Evolutionary conservation across 176 grass and related monocot species (phyloP).

Genomic region (Poa annua): DNA sequence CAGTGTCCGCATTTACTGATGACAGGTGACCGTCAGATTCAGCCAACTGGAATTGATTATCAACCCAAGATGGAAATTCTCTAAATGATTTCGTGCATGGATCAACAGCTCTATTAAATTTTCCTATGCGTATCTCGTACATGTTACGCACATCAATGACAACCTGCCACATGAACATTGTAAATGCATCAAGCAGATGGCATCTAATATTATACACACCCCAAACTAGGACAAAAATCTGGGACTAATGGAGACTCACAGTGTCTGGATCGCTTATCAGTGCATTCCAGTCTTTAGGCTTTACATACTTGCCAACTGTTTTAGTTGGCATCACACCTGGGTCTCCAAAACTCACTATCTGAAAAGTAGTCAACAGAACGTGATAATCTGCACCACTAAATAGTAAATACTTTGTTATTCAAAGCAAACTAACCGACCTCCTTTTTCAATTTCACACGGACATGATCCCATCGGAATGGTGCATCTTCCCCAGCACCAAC

Average conservation of each 20-base stretch:
- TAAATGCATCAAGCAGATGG: conserved; percentile 26
- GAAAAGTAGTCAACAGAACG: conserved; percentile 27
- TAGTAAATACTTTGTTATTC: neutral
- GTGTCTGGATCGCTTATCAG: conserved; percentile 87
- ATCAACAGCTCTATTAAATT: conserved; percentile 89
- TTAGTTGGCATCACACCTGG: conserved; percentile 78
- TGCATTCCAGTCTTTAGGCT: conserved; percentile 89
- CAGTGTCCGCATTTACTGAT: conserved; percentile 20
- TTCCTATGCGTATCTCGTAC: conserved; percentile 95
- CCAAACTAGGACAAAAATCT: neutral
- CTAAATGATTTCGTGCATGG: conserved; percentile 83
- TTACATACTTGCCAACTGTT: conserved; percentile 91
- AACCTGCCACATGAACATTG: conserved; percentile 53
- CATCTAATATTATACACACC: neutral
- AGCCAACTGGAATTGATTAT: conserved; percentile 74
- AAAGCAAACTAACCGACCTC: conserved; percentile 61
- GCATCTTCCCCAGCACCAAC: conserved; percentile 94
- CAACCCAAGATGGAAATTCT: conserved; percentile 85
- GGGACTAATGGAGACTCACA: conserved; percentile 55
- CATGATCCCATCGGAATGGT: conserved; percentile 96
- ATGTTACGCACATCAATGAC: conserved; percentile 97
- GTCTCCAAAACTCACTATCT: conserved; percentile 96
- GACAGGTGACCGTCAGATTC: conserved; percentile 40
- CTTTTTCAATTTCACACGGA: conserved; percentile 97
- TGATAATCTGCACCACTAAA: conserved; percentile 36